These are phyloP conservation scores for Jimgerdemannia lactiflua DNA, from an alignment of 192 early-diverging fungal species.

Conservation along the genomic window DNA sequence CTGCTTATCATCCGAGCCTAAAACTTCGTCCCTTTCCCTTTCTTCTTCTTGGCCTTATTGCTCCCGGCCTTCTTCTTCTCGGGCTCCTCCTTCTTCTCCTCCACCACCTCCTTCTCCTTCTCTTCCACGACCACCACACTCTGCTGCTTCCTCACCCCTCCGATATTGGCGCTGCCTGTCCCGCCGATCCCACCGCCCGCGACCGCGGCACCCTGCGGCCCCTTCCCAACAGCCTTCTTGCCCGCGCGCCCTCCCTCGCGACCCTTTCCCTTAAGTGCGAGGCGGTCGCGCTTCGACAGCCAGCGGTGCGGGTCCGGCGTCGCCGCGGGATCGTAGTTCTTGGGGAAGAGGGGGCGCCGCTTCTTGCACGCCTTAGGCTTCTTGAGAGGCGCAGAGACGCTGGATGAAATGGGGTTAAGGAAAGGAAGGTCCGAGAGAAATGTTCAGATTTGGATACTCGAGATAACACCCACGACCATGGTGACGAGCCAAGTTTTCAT, in stretches of 20 bases:
- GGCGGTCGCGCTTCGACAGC: conserved; percentile 65
- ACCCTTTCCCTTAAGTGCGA: conserved; percentile 48
- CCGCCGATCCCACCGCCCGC: conserved; percentile 66
- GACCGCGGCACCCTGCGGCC: conserved; percentile 61
- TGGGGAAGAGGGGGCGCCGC: conserved; percentile 51
- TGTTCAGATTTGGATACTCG: too few species aligned
- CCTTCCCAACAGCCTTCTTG: conserved; percentile 56
- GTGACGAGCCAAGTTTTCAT: background rate
- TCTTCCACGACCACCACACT: background rate
- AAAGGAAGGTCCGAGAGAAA: too few species aligned
- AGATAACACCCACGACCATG: too few species aligned
- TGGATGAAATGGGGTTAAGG: background rate
- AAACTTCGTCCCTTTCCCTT: background rate
- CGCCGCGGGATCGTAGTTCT: conserved; percentile 46
- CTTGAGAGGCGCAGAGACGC: background rate
- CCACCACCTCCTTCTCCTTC: background rate
- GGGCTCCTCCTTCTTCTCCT: background rate
- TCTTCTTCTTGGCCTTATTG: background rate
- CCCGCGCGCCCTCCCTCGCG: conserved; percentile 21
- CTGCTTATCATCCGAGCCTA: too few species aligned
- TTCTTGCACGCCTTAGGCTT: conserved; percentile 51
- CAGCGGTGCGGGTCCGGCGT: conserved; percentile 70
- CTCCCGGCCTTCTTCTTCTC: background rate
- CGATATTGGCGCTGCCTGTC: conserved; percentile 73
- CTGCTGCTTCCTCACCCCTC: conserved; percentile 28